phyloP scores from a whole-genome alignment of 441 rosid genomes.

The Monsonia emarginata region DNA sequence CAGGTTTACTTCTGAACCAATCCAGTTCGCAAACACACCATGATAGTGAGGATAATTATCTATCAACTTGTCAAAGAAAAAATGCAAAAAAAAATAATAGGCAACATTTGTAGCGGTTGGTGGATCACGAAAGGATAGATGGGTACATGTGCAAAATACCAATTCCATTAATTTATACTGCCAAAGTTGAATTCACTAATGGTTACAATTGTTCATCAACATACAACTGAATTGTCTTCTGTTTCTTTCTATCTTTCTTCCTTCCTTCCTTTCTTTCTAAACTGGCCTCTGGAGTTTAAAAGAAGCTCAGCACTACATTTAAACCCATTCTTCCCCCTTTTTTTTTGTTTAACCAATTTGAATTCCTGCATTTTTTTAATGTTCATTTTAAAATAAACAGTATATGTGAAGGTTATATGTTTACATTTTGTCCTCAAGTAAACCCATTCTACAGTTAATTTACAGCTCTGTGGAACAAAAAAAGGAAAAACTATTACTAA shows the following conservation, averaged over 20 bases:
- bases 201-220: not conserved
- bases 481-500: not conserved
- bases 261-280: not conserved
- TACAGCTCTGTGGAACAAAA: not conserved
- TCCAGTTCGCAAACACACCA: no score
- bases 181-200: not conserved
- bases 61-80: not conserved
- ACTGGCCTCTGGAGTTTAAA: not conserved
- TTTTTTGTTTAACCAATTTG: not conserved
- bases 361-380: not conserved
- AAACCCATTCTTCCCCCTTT: not conserved
- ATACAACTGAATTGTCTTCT: not conserved
- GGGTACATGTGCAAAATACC: not conserved
- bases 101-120: not conserved
- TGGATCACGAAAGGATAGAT: no score
- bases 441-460: not conserved
- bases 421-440: not conserved
- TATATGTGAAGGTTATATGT: not conserved
- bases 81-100: not conserved
- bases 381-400: not conserved
- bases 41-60: no score
- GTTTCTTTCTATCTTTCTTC: no score
- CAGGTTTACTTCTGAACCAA: no score
- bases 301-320: not conserved
- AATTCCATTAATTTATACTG: not conserved